Base-by-base conservation (phyloP, 805 yeast species). In the Metschnikowia chrysomelidarum region DNA sequence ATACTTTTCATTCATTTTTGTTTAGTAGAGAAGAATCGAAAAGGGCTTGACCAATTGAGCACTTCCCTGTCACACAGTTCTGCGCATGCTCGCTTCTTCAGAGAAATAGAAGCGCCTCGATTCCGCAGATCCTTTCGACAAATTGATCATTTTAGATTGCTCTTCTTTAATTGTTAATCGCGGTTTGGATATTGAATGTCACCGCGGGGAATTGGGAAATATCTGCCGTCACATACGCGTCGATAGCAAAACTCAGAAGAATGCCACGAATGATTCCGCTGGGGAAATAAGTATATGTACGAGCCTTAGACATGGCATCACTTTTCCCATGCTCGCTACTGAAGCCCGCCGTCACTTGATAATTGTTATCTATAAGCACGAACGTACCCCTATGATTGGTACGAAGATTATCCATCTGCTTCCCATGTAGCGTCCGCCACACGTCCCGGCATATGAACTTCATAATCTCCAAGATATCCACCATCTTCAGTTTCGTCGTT, bases 371-470 rank as follows among this genome's bases (percentile, higher is more conserved):
- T 7, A 86, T 76, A 27, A 87, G 67, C 17, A 87, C 91, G 57
- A 78, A 86, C 0, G 89, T 84, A 5, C 93, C 85, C 24, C 94
- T 64, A 57, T 93, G 97, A 55, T 93, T 93, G 1, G 98, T 93
- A 43, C 95, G 75, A 40, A 93, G 69, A 48, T 87, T 88, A 56
- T 89, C 97, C 69, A 93, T 86, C 56, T 85, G 96, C 59, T 88
- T 91, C 24, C 80, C 77, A 60, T 78, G 87, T 19, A 91, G 55
- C 34, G 73, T 62, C 49, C 76, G 79, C 98, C 98, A 93, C 19
- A 89, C 82, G 48, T 89, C 97, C 29, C 95, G 74, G 56, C 98
- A 89, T 4, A 93, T 76, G 56, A 87, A 88, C 60, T 91, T 91
- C 87, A 93, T 86, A 24, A 91, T 74, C 46, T 86, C 89, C 24